Evolutionary conservation across 441 rosid genomes (phyloP), one percentile per base, ranked within the genome.

Genomic region (Eutrema salsugineum): DNA sequence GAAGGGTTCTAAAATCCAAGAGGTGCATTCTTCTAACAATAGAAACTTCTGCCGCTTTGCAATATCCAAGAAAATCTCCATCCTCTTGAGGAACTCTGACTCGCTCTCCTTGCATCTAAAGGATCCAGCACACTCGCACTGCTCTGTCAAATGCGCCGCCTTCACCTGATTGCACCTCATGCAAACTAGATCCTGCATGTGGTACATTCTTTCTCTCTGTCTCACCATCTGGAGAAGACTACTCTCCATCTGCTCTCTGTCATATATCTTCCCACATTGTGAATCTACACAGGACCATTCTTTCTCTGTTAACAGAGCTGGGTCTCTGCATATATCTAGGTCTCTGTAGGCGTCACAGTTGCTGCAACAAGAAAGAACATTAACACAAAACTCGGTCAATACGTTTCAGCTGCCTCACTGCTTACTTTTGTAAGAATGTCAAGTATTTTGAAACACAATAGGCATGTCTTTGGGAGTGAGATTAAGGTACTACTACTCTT

Each of bases 261-360:
- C 86, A 43, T 92, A 92, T 27, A 91, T 90, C 83, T 95, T 96
- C 62, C 97, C 91, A 72, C 99, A 95, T 66, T 90, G 93, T 19
- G 96, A 82, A 66, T 90, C 82, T n/a, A 80, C 82, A 54, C 98
- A 93, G n/a, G 79, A 81, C 99, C 99, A 95, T 44, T 89, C 97
- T 57, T 63, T 69, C 80, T 88, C 88, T 51, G 86, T 81, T 71
- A 83, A 73, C 57, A 92, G 68, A 49, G 86, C 81, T 7, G 91
- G 70, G 79, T 89, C 98, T 4, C 92, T 91, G 78, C 92, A 85
- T 79, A 93, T 50, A 78, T 93, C 99, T 55, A 93, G 84, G 87
- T 95, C 98, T 83, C 92, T 80, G 85, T 96, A 93, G 70, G 92
- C 93, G 66, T 93, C 89, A 85, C 99, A 95, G 78, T 92, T 88